Evolutionary conservation across 495 filamentous ascomycete genomes (phyloP), one percentile per base, ranked within the genome.

Genomic region (Bathelium albidoporum): DNA sequence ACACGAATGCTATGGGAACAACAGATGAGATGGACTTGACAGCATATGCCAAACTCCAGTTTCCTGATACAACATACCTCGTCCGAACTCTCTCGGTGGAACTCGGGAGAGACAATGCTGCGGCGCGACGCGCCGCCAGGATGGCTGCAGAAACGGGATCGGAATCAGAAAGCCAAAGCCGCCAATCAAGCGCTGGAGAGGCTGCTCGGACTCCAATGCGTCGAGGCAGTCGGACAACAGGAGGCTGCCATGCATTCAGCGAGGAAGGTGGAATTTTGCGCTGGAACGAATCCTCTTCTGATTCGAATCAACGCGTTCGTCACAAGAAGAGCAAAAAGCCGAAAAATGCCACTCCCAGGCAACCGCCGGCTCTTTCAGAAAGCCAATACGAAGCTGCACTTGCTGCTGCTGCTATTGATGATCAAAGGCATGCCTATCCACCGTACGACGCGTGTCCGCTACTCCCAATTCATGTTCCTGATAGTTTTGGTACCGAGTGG

Each of bases 391-490:
- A 32, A 24, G 49, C 49, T 10, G 49, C 49, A 28, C 49, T 26
- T 55, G 24, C 20, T 55, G 49, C 49, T 16, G 22, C 24, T 1
- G 24, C 2, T 28, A 55, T 55, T 29, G 49, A 16, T 24, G 49
- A 55, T 29, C 49, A 55, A 29, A 12, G 49, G 7, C 49, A 29
- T 29, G 49, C 49, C 7, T 55, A 55, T 55, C 49, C 49, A 20
- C 49, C 49, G 5, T 29, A 55, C 16, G 74, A 87, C 62, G 79
- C 87, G 24, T 87, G 86, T 64, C 88, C 89, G 1, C 83, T 91
- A 16, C 83, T 95, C 64, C 85, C 87, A 2, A 92, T 95, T 43
- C 90, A 94, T 67, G 89, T 89, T 1, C 68, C 61, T 11, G 65
- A 61, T 59, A 63, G 41, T 59, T 67, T 4, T 84, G 87, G 1